phyloP scores from a whole-genome alignment of 2,329 filamentous ascomycete genomes.

The Davidsoniella eucalypti region DNA sequence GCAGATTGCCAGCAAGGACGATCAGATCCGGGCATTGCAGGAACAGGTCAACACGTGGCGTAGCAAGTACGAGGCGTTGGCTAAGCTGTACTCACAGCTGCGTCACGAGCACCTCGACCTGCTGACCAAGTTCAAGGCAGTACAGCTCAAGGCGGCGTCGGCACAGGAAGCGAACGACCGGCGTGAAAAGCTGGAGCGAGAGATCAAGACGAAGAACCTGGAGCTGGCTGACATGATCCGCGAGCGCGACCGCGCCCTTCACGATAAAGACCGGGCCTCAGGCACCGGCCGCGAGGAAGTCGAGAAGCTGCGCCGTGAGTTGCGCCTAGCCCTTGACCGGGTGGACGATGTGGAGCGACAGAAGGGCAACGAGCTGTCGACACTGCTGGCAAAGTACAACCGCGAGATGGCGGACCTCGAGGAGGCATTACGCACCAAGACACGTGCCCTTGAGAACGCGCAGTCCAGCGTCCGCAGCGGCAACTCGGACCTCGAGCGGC shows the following conservation, averaged over 20 bases:
- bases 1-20: conserved; percentile 78
- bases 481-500: conserved; percentile 68
- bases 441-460: conserved; percentile 67
- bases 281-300: conserved; percentile 84
- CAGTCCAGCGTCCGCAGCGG: conserved; percentile 64
- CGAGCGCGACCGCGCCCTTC: conserved; percentile 80
- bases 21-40: conserved; percentile 81
- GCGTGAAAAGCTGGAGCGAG: conserved; percentile 86
- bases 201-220: conserved; percentile 99
- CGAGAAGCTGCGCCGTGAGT: conserved; percentile 85
- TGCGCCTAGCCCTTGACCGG: conserved; percentile 79
- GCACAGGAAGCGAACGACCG: conserved; percentile 93
- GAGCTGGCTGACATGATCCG: conserved; percentile 97
- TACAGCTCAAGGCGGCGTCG: conserved; percentile 90
- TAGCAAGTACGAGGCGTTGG: conserved; percentile 88
- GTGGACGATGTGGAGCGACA: conserved; percentile 82
- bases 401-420: conserved; percentile 94
- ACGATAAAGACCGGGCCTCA: conserved; percentile 76
- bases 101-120: conserved; percentile 90
- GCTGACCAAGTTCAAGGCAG: conserved; percentile 86
- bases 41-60: conserved; percentile 98
- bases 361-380: conserved; percentile 89
- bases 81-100: conserved; percentile 92
- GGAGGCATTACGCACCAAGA: conserved; percentile 79
- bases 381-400: conserved; percentile 91